Percentiles rank a stretch among this genome's conserved stretches.
These are phyloP conservation scores for Cryptococcus sp. DNA, from an alignment of 1,284 basidiomycete species.

Conservation along the genomic window DNA sequence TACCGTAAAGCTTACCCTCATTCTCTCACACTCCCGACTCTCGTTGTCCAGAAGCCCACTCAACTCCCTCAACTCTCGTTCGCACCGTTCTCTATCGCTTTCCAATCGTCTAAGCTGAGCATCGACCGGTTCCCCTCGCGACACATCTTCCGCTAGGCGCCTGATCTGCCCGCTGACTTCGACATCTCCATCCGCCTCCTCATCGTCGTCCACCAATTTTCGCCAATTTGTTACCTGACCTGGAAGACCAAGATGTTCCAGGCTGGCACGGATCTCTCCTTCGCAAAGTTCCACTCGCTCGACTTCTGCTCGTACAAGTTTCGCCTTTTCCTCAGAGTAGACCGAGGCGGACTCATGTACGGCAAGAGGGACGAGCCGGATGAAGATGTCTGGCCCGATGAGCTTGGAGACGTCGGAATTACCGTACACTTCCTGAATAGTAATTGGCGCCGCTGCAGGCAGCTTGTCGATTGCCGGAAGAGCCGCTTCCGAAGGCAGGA, in stretches of 20 bases:
- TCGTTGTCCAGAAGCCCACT: constrained; percentile 72
- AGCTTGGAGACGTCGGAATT: constrained; percentile 90
- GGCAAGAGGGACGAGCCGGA: constrained; percentile 83
- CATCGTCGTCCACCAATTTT: constrained; percentile 63
- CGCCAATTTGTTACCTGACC: constrained; percentile 74
- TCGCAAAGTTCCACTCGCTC: constrained; percentile 84
- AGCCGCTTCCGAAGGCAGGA: constrained; percentile 77
- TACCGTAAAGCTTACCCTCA: constrained; percentile 58
- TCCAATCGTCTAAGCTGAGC: constrained; percentile 63
- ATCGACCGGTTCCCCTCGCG: constrained; percentile 61
- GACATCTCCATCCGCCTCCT: constrained; percentile 54
- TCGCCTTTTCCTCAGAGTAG: constrained; percentile 98
- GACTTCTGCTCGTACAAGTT: constrained; percentile 84
- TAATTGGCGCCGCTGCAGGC: constrained; percentile 73
- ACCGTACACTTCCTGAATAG: constrained; percentile 92
- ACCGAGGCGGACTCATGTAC: constrained; percentile 95
- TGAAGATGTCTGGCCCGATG: constrained; percentile 90
- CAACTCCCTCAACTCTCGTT: constrained; percentile 63
- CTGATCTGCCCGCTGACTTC: constrained; percentile 70
- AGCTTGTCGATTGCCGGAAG: constrained; percentile 80
- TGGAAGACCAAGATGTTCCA: constrained; percentile 83
- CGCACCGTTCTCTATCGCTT: constrained; percentile 64
- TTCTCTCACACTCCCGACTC: constrained; percentile 76
- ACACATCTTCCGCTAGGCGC: constrained; percentile 75
- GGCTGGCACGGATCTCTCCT: constrained; percentile 72